These are phyloP conservation scores for Euclidium syriacum DNA, from an alignment of 345 rosid genomes.

Conservation along the genomic window DNA sequence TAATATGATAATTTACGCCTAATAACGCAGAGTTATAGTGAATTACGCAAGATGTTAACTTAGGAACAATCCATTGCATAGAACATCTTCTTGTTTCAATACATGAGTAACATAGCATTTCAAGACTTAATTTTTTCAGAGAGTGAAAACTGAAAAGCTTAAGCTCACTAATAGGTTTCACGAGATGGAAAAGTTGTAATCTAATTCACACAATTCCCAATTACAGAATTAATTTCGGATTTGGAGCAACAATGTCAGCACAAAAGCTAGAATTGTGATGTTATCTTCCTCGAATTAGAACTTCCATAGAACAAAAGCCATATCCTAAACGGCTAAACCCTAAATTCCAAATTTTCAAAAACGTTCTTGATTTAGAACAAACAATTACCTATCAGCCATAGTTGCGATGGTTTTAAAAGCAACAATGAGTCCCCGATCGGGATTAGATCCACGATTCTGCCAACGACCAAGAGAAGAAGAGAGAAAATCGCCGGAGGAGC, in stretches of 20 bases:
- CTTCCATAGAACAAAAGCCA: background rate
- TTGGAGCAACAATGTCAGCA: background rate
- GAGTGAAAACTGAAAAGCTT: too few species aligned
- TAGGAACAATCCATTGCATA: background rate
- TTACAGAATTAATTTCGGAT: background rate
- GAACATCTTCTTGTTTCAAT: background rate
- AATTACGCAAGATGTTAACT: too few species aligned
- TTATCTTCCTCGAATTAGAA: background rate
- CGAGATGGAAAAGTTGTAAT: background rate
- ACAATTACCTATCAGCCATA: conserved; percentile 77
- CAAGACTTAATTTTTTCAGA: too few species aligned
- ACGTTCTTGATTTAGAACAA: background rate
- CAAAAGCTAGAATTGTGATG: background rate
- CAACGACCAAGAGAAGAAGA: conserved; percentile 89
- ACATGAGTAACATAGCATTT: background rate
- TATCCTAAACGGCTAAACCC: background rate
- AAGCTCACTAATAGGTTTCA: too few species aligned
- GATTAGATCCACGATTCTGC: conserved; percentile 97
- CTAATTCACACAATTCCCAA: background rate
- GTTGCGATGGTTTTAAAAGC: conserved; percentile 94
- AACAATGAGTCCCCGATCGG: conserved; percentile 89
- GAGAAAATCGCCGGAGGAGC: conserved; percentile 68
- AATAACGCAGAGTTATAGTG: too few species aligned
- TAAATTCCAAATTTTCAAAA: conserved; percentile 53
- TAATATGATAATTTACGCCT: background rate